A percentile compares a stretch with the other conserved stretches of the same genome.
phyloP scores from a whole-genome alignment of 2,329 filamentous ascomycete genomes.

The Fusarium sp. region DNA sequence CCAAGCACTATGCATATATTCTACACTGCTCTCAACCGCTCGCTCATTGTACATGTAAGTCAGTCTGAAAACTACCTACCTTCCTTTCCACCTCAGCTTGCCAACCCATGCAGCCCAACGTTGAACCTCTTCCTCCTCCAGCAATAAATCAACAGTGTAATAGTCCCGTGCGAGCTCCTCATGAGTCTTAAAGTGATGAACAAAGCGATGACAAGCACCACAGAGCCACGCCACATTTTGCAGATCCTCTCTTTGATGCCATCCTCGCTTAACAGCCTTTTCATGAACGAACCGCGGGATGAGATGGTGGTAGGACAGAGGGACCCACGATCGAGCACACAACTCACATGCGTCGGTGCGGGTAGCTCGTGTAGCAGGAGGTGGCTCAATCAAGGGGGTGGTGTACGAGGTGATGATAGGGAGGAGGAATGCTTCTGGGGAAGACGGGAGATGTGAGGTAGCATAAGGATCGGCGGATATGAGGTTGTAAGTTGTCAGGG shows the following conservation, averaged over 20 bases:
- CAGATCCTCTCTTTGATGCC: constrained; percentile 82
- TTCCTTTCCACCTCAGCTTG: constrained; percentile 79
- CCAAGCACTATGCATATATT: background rate
- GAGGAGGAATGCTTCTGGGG: constrained; percentile 70
- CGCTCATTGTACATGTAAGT: background rate
- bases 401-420: constrained; percentile 77
- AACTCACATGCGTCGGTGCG: constrained; percentile 78
- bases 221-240: constrained; percentile 90
- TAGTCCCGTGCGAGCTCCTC: constrained; percentile 82
- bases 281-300: constrained; percentile 85
- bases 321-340: constrained; percentile 81
- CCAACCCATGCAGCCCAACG: constrained; percentile 82
- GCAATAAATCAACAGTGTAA: constrained; percentile 80
- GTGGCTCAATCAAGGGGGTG: constrained; percentile 68
- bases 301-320: constrained; percentile 86
- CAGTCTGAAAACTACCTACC: constrained; percentile 10
- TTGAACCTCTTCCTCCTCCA: constrained; percentile 79
- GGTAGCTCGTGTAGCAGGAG: constrained; percentile 74
- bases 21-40: background rate
- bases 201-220: constrained; percentile 85
- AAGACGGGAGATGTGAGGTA: constrained; percentile 55
- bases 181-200: constrained; percentile 81
- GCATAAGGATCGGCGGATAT: constrained; percentile 60
- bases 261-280: constrained; percentile 82
- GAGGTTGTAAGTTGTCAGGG: constrained; percentile 76